A percentile compares a stretch with the other conserved stretches of the same genome.
Conservation (phyloP, 2,329 filamentous ascomycete genomes). For the Fusarium sp. region DNA sequence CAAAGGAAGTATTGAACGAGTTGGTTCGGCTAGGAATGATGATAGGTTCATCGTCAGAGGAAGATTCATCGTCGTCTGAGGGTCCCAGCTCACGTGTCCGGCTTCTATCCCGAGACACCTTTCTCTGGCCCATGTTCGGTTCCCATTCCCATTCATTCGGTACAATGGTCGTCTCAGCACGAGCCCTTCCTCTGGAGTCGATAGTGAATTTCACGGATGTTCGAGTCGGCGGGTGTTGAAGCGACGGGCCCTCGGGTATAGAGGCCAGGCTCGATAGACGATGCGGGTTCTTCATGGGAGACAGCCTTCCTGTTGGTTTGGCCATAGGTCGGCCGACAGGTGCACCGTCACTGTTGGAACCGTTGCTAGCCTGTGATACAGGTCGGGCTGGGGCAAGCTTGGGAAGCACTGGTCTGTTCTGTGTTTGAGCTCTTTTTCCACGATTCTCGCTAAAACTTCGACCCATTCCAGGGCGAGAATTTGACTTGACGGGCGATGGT, state of each 20-base stretch:
- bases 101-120: constrained; percentile 47
- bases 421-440: constrained; percentile 55
- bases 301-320: constrained; percentile 61
- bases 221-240: constrained; percentile 58
- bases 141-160: constrained; percentile 50
- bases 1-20: constrained; percentile 66
- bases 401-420: constrained; percentile 57
- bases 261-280: constrained; percentile 65
- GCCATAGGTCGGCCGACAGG: constrained; percentile 50
- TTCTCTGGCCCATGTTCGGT: constrained; percentile 45
- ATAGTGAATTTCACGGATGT: constrained; percentile 73
- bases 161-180: constrained; percentile 64
- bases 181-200: constrained; percentile 69
- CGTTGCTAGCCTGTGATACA: constrained; percentile 48
- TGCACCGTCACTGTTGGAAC: constrained; percentile 45
- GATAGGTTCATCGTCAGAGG: constrained; percentile 73
- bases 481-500: constrained; percentile 65
- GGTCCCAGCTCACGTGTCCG: constrained; percentile 57
- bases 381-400: constrained; percentile 61
- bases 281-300: constrained; percentile 64
- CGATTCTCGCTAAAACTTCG: constrained; percentile 67
- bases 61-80: constrained; percentile 66
- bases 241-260: constrained; percentile 64
- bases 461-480: constrained; percentile 61
- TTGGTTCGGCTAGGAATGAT: constrained; percentile 70